Base-by-base conservation (phyloP, 352 stramenopile species). In the Pythium volutum region DNA sequence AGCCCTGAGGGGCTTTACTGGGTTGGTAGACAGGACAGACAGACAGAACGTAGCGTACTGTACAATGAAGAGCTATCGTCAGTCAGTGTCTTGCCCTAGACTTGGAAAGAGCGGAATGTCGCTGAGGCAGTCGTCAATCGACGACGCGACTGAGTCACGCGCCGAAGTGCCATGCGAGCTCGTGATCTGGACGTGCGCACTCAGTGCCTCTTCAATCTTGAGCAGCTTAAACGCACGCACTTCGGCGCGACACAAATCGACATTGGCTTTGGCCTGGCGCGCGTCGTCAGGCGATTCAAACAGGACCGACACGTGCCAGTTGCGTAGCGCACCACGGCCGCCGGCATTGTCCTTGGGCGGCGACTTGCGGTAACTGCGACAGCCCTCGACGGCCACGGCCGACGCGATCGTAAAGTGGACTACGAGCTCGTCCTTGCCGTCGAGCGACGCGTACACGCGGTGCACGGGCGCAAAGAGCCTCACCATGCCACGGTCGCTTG, bases 141-240 rank as follows among this genome's bases (percentile, higher is more conserved):
- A 47, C 36, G 59, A 60, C 15, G 79, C 62, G 59, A 72, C 66
- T 23, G 70, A 71, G 36, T 66, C 57, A 20, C 63, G 55, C 38
- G 71, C 55, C 15, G 47, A 8, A 26, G 23, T 53, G 16, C 51
- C 71, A 20, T 67, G 71, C 4, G 76, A 83, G 39, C 80, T 75
- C 47, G 74, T 85, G 43, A 90, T 72, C 46, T 86, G 70, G 16
- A 88, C 63, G 47, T 93, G 79, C 0, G 69, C 74, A 27, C 71
- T 86, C 45, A 93, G 64, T 46, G 79, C 88, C 41, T 85, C 69
- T 41, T 91, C 79, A 60, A 93, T 87, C 60, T 88, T 80, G 41
- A 85, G 74, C 54, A 93, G 66, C 62, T 93, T 93, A 55, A 87
- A 89, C 27, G 83, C 83, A 5, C 83, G 83, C 49, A 93, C 83